These are phyloP conservation scores for Linnemannia elongata DNA, from an alignment of 192 early-diverging fungal genomes.

Conservation along the genomic window DNA sequence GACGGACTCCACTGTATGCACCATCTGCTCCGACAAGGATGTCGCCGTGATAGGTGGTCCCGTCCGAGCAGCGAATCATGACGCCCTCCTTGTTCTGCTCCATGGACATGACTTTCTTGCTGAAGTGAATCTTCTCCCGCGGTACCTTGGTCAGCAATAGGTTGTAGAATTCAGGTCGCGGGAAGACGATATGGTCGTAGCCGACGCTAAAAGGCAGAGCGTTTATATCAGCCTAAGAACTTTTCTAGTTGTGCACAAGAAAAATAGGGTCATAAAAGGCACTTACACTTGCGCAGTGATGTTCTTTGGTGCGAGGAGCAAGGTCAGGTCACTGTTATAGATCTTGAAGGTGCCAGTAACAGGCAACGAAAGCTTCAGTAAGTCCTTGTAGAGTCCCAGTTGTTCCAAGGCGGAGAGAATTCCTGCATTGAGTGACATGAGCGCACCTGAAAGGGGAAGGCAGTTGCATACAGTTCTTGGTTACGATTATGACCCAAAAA, in stretches of 20 bases:
- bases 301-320: background rate
- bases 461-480: too few relatives aligned
- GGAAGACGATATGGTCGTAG: constrained; percentile 7
- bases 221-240: too few relatives aligned
- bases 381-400: background rate
- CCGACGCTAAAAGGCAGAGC: background rate
- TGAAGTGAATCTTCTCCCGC: constrained; percentile 12
- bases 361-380: constrained; percentile 1
- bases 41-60: constrained; percentile 10
- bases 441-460: background rate
- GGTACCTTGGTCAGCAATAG: constrained; percentile 6
- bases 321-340: background rate
- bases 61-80: constrained; percentile 12
- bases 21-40: constrained; percentile 36
- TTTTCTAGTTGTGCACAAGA: too few relatives aligned
- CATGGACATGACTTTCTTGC: constrained; percentile 12
- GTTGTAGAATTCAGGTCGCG: constrained; percentile 17
- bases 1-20: constrained; percentile 10
- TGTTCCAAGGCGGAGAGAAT: background rate
- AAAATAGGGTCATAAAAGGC: background rate
- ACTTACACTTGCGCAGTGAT: background rate
- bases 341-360: background rate
- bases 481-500: too few relatives aligned
- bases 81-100: constrained; percentile 6
- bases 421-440: background rate